Percentiles rank a stretch among this genome's conserved stretches.
Conservation (phyloP, 805 yeast species). For the Nakazawaea siamensis region DNA sequence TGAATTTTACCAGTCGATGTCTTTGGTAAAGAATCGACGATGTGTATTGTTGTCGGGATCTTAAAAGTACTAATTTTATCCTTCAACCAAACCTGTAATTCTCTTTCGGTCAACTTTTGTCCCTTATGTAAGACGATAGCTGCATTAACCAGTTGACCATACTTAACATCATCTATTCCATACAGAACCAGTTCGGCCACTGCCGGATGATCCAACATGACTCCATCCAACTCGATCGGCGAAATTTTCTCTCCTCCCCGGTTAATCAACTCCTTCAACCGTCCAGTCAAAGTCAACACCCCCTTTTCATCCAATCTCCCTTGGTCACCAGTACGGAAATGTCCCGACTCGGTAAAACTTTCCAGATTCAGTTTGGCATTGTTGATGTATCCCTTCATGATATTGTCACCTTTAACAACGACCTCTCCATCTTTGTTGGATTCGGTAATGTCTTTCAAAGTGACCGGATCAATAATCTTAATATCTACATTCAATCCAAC, state of each 20-base stretch:
- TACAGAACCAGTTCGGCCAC: conserved; percentile 65
- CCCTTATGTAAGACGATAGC: conserved; percentile 51
- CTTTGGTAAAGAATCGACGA: conserved; percentile 59
- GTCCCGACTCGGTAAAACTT: conserved; percentile 35
- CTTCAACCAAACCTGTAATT: conserved; percentile 36
- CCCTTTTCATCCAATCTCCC: conserved; percentile 55
- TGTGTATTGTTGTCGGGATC: conserved; percentile 48
- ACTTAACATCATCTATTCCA: conserved; percentile 58
- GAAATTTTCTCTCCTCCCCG: conserved; percentile 76
- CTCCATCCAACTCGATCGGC: conserved; percentile 62
- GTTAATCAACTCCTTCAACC: conserved; percentile 67
- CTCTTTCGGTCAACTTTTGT: conserved; percentile 27
- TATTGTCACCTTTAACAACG: conserved; percentile 57
- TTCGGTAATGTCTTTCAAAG: too few relatives aligned
- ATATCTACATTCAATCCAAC: conserved; percentile 64
- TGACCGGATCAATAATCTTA: conserved; percentile 45
- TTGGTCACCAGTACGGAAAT: conserved; percentile 76
- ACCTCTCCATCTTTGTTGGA: conserved; percentile 65
- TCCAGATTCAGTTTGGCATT: conserved; percentile 65
- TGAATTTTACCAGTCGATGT: conserved; percentile 76
- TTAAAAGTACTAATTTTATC: conserved; percentile 47
- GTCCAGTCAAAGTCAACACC: conserved; percentile 54
- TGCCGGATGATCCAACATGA: conserved; percentile 50
- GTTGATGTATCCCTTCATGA: conserved; percentile 65
- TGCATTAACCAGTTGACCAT: conserved; percentile 67